Percentiles rank a stretch among this genome's conserved stretches.
phyloP scores from a whole-genome alignment of 1,139 yeast species.

The Geotrichum australiense region DNA sequence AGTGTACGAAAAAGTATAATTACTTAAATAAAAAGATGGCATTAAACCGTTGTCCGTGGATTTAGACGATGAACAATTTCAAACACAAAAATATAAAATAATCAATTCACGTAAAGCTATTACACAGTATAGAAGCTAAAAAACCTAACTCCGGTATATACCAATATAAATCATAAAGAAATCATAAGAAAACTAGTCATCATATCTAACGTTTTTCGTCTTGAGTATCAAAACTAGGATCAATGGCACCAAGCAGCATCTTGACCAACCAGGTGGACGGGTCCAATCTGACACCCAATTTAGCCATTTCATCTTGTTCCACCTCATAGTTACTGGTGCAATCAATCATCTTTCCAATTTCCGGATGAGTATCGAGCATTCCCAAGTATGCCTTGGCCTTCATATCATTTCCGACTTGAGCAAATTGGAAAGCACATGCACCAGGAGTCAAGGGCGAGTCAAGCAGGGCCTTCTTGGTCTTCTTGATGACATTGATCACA shows the following conservation, averaged over 20 bases:
- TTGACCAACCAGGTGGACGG: constrained; percentile 32
- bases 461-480: constrained; percentile 25
- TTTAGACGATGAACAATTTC: too few species aligned
- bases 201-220: too few species aligned
- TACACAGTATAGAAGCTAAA: too few species aligned
- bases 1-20: too few species aligned
- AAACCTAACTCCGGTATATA: too few species aligned
- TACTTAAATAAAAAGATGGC: too few species aligned
- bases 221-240: constrained; percentile 28
- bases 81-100: too few species aligned
- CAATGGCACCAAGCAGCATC: constrained; percentile 30
- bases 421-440: constrained; percentile 32
- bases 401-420: constrained; percentile 32
- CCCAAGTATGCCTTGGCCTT: constrained; percentile 31
- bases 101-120: too few species aligned
- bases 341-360: constrained; percentile 30
- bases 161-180: too few species aligned
- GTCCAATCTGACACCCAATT: constrained; percentile 28
- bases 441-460: constrained; percentile 29
- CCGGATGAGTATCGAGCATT: constrained; percentile 29
- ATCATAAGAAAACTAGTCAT: too few species aligned
- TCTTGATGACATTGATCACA: constrained; percentile 25
- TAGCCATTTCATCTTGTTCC: constrained; percentile 33
- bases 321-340: constrained; percentile 31
- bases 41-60: too few species aligned